Conservation (phyloP, 2,329 filamentous ascomycete species). For the Xylaria arbuscula region DNA sequence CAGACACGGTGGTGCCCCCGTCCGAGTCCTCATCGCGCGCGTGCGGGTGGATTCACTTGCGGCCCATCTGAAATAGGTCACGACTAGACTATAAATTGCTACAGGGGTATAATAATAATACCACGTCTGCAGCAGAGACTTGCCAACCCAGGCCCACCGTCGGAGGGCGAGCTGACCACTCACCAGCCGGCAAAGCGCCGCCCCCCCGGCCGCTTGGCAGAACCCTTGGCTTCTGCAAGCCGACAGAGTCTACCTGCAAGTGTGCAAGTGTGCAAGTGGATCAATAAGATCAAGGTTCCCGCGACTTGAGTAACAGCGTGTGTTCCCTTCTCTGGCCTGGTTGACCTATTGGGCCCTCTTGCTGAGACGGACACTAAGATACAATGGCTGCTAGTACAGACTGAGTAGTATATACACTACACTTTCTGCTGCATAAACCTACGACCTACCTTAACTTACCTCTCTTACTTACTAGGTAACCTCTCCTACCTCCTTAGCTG, state of each 20-base stretch:
- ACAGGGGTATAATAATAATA: background rate
- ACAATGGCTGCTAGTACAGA: background rate
- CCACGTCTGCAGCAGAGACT: slow-evolving; percentile 23
- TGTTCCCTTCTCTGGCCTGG: slow-evolving; percentile 17
- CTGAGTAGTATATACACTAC: background rate
- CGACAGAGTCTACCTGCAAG: background rate
- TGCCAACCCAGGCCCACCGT: slow-evolving; percentile 39
- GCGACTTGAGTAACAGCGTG: slow-evolving; percentile 37
- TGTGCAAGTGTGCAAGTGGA: slow-evolving; percentile 37
- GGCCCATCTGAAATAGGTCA: slow-evolving; percentile 43
- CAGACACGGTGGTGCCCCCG: slow-evolving; percentile 38
- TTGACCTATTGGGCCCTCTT: background rate
- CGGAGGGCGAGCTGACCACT: slow-evolving; percentile 43
- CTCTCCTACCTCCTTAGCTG: slow-evolving; percentile 10
- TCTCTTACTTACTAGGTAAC: background rate
- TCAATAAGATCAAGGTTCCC: slow-evolving; percentile 37
- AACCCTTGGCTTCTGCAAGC: slow-evolving; percentile 41
- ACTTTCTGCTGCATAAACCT: slow-evolving; percentile 27
- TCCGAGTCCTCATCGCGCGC: slow-evolving; percentile 42
- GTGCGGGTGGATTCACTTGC: slow-evolving; percentile 48
- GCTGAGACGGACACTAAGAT: background rate
- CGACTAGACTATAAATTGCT: background rate
- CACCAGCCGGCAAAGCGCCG: slow-evolving; percentile 41
- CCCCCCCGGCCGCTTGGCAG: slow-evolving; percentile 41
- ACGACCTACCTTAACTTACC: slow-evolving; percentile 5